Conservation (phyloP, 2,329 filamentous ascomycete genomes). For the Fusarium sambucinum region DNA sequence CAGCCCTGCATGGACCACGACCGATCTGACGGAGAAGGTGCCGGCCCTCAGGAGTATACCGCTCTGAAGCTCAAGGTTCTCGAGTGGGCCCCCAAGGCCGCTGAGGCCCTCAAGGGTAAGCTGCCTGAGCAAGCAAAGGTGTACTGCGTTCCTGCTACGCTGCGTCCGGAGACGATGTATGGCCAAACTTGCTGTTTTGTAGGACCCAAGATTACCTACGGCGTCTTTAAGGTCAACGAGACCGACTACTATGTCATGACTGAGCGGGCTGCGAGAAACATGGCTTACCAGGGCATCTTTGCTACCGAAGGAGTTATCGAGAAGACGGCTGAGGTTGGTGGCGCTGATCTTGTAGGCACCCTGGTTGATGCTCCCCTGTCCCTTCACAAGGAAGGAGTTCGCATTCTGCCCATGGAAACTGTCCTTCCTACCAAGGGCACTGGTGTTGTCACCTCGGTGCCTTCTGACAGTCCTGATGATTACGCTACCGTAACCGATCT, state of each 20-base stretch:
- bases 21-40: slow-evolving; percentile 60
- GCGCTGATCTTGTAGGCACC: slow-evolving; percentile 87
- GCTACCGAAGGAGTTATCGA: slow-evolving; percentile 80
- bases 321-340: slow-evolving; percentile 79
- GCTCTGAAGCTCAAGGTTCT: slow-evolving; percentile 91
- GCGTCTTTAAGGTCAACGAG: slow-evolving; percentile 82
- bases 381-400: slow-evolving; percentile 82
- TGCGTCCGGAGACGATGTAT: slow-evolving; percentile 98
- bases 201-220: slow-evolving; percentile 88
- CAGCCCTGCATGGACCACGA: slow-evolving; percentile 64
- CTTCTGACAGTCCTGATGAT: slow-evolving; percentile 93
- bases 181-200: slow-evolving; percentile 97
- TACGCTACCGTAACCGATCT: slow-evolving; percentile 90
- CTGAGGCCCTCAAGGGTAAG: slow-evolving; percentile 78
- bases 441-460: slow-evolving; percentile 94
- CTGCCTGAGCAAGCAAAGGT: slow-evolving; percentile 82
- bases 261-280: slow-evolving; percentile 89
- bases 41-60: slow-evolving; percentile 88
- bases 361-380: slow-evolving; percentile 90
- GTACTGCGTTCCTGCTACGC: slow-evolving; percentile 90
- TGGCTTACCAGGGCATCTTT: slow-evolving; percentile 93
- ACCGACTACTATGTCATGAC: slow-evolving; percentile 88
- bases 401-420: slow-evolving; percentile 94
- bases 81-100: slow-evolving; percentile 85
- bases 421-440: slow-evolving; percentile 95